Base-by-base conservation (phyloP, 2,329 filamentous ascomycete species). In the Penicillium sp. region DNA sequence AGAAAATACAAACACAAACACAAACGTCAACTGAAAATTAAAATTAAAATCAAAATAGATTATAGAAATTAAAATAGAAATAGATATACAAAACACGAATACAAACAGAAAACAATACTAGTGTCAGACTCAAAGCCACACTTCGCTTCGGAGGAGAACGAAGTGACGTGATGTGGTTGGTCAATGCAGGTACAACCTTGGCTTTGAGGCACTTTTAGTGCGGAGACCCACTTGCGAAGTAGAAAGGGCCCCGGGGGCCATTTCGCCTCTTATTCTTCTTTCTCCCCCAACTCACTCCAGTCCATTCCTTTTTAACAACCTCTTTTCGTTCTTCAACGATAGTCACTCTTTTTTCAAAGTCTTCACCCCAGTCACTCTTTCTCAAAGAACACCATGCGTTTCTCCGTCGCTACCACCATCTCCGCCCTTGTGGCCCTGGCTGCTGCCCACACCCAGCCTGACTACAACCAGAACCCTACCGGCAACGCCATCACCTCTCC, bases 401-500 rank as follows among this genome's bases (percentile, higher is more conserved):
- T 77, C 68, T 64, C 71, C 61, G 61, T 66, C 43, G 59, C 68
- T 45, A 60, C 70, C 56, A 48, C 74, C 55, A 47, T 74, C 59
- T 67, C 74, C 39, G 67, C 72, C 65, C 65, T 78, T 48, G 67
- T 65, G 58, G 73, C 73, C 61, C 53, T 73, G 46, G 73, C 68
- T 46, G 65, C 73, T 49, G 72, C 73, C 56, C 63, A 68, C 68
- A 72, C 67, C 48, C 21, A 61, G 34, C 72, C 73, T 56, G 65
- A 76, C 64, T 71, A 71, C 71, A 53, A 40, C 50, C 54, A 71
- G 55, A 3, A 41, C 18, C 75, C 74, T 34, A 48, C 52, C 48
- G 83, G 82, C 66, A 87, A 87, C 70, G 73, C 84, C 48, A 81
- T 86, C 73, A 62, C 62, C 57, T 70, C 67, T 21, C 84, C 83